Conservation (phyloP, 2,329 filamentous ascomycete genomes). For the Phoma herbarum region DNA sequence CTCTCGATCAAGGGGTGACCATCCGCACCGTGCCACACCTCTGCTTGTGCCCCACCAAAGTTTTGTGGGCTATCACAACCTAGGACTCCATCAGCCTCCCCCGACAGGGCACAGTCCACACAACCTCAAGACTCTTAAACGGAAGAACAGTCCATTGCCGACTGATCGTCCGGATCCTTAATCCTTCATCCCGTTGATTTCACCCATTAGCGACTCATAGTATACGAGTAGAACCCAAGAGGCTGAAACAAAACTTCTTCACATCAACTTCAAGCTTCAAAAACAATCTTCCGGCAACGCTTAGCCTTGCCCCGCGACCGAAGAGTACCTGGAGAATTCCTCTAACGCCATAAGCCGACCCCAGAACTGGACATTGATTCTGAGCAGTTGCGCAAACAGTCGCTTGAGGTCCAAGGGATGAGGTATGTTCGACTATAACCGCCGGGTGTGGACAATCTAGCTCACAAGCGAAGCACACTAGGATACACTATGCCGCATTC, state of each 20-base stretch:
- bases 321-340: conserved; percentile 29
- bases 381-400: conserved; percentile 34
- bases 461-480: conserved; percentile 47
- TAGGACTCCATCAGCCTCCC: conserved; percentile 35
- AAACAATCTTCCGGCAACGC: not conserved
- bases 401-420: conserved; percentile 49
- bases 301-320: not conserved
- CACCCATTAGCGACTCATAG: not conserved
- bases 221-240: not conserved
- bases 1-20: conserved; percentile 39
- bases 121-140: conserved; percentile 19
- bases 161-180: conserved; percentile 23
- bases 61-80: conserved; percentile 41
- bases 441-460: not conserved
- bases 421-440: conserved; percentile 42
- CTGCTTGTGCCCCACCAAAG: conserved; percentile 41
- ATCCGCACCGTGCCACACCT: conserved; percentile 46
- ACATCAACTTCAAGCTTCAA: not conserved
- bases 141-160: conserved; percentile 11
- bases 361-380: not conserved
- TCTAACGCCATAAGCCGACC: not conserved
- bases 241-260: not conserved
- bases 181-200: conserved; percentile 19
- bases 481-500: conserved; percentile 53
- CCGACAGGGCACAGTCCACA: conserved; percentile 21